Conservation (phyloP, 1,139 yeast genomes). For the Zygoascus sp. region DNA sequence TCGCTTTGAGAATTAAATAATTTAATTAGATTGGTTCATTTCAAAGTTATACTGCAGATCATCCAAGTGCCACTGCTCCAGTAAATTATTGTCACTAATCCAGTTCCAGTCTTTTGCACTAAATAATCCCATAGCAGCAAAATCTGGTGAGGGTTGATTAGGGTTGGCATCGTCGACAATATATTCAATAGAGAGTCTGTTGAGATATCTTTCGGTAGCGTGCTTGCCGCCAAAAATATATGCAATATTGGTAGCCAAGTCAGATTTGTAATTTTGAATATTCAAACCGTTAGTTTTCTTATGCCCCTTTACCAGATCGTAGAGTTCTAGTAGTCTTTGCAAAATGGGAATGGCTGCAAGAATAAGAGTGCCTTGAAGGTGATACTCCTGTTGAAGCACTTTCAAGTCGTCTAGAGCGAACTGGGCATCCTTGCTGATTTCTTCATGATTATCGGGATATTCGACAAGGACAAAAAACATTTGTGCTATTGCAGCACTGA, state of each 20-base stretch:
- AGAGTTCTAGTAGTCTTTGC: constrained; percentile 7
- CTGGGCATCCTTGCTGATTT: background rate
- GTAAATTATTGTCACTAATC: constrained; percentile 9
- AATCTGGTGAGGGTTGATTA: background rate
- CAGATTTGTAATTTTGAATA: constrained; percentile 5
- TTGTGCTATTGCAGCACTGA: constrained; percentile 12
- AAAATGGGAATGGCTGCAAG: constrained; percentile 6
- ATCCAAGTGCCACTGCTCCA: constrained; percentile 11
- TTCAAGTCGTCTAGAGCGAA: constrained; percentile 6
- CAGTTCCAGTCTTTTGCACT: constrained; percentile 11
- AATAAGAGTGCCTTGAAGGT: background rate
- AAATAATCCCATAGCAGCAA: background rate
- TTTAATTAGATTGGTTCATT: background rate
- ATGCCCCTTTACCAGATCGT: background rate
- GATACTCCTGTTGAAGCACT: background rate
- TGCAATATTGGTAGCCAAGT: constrained; percentile 9
- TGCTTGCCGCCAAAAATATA: constrained; percentile 11
- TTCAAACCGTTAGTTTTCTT: background rate
- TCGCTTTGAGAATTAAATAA: too few relatives aligned
- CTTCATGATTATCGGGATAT: constrained; percentile 10
- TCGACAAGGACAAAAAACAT: constrained; percentile 10
- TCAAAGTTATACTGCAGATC: constrained; percentile 10
- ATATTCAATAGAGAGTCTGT: constrained; percentile 10
- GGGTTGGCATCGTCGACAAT: constrained; percentile 3
- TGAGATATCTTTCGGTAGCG: constrained; percentile 10